Evolutionary conservation across 1,284 basidiomycete species (phyloP).

Genomic region (Butyriboletus appendiculatus): DNA sequence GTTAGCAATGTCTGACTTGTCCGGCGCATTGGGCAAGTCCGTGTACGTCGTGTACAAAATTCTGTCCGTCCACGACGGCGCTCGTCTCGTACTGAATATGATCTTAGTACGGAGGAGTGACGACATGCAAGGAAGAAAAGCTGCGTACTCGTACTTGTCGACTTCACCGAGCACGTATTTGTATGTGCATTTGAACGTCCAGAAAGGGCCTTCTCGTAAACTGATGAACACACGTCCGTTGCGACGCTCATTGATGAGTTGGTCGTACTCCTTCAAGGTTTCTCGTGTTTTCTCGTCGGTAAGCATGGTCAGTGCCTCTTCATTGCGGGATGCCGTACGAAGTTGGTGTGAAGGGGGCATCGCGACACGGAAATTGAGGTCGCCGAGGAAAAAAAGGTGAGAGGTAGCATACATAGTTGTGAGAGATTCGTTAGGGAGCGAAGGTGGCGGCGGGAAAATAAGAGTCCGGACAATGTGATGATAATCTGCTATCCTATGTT

Average conservation of each 20-base stretch:
- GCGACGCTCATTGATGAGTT: conserved; percentile 65
- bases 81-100: conserved; percentile 60
- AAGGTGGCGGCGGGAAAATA: conserved; percentile 67
- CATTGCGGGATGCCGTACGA: conserved; percentile 31
- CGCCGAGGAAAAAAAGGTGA: conserved; percentile 86
- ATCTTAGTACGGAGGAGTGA: conserved; percentile 1
- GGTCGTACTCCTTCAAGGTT: conserved; percentile 75
- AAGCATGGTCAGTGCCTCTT: conserved; percentile 42
- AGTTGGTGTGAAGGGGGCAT: conserved; percentile 54
- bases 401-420: conserved; percentile 80
- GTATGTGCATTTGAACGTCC: conserved; percentile 86
- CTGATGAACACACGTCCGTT: conserved; percentile 69
- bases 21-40: conserved; percentile 58
- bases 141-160: conserved; percentile 70
- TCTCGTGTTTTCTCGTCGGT: conserved; percentile 58
- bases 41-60: conserved; percentile 83
- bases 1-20: conserved; percentile 59
- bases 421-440: conserved; percentile 37
- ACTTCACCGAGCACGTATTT: conserved; percentile 83
- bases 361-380: conserved; percentile 86
- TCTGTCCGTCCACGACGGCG: conserved; percentile 95
- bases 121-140: conserved; percentile 2
- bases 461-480: conserved; percentile 80
- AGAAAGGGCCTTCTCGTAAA: conserved; percentile 81
- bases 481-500: conserved; percentile 79